phyloP scores from a whole-genome alignment of 495 filamentous ascomycete genomes.

The Aspergillus sparsus region DNA sequence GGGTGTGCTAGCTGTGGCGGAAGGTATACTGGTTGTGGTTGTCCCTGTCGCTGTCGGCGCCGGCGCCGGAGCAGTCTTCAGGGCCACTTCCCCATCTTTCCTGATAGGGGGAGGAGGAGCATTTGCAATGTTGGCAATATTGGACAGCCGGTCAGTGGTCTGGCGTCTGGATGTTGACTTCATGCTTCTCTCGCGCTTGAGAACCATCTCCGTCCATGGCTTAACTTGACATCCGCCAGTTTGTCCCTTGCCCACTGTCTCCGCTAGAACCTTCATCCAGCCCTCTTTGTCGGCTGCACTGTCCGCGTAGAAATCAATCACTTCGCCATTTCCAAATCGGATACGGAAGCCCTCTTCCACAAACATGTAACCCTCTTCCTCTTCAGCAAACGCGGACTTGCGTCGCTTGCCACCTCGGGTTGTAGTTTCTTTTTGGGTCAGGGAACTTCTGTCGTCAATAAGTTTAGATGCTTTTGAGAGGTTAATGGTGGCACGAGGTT shows the following conservation, averaged over 20 bases:
- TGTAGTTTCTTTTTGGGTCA: slow-evolving; percentile 76
- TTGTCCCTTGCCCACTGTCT: slow-evolving; percentile 74
- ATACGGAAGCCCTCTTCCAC: slow-evolving; percentile 99
- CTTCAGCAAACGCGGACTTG: slow-evolving; percentile 94
- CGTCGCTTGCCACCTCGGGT: slow-evolving; percentile 75
- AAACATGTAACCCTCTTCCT: slow-evolving; percentile 99
- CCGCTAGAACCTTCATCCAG: slow-evolving; percentile 90
- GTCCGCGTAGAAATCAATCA: slow-evolving; percentile 98
- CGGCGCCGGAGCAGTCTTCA: slow-evolving; percentile 25
- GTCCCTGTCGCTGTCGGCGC: slow-evolving; percentile 33
- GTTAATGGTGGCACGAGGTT: slow-evolving; percentile 95
- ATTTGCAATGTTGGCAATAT: slow-evolving; percentile 20
- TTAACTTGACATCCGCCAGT: slow-evolving; percentile 46
- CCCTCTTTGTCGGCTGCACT: slow-evolving; percentile 79
- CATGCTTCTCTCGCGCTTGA: slow-evolving; percentile 51
- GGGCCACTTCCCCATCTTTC: slow-evolving; percentile 27
- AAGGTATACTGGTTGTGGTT: slow-evolving; percentile 26
- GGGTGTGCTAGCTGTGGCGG: no score
- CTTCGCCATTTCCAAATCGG: slow-evolving; percentile 94
- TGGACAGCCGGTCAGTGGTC: slow-evolving; percentile 32
- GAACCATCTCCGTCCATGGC: slow-evolving; percentile 82
- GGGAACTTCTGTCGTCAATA: slow-evolving; percentile 85
- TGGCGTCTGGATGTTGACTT: slow-evolving; percentile 32
- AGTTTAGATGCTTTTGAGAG: slow-evolving; percentile 89
- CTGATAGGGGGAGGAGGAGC: slow-evolving; percentile 29